Conservation (phyloP, 768 basidiomycete genomes). For the Daedalea quercina region DNA sequence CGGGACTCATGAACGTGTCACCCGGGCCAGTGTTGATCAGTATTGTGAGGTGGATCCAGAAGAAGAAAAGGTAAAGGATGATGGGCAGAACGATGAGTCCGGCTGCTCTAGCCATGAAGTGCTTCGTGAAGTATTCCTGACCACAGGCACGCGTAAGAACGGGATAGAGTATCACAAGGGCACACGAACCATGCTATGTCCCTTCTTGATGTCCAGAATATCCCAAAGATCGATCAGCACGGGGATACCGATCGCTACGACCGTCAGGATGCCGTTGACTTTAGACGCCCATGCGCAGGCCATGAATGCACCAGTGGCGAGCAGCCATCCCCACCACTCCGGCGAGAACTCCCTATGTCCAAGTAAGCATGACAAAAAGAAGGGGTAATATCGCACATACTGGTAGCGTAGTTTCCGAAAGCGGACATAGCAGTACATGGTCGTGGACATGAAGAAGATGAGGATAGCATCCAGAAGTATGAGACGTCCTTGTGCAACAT, state of each 20-base stretch:
- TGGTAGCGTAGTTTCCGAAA: slow-evolving; percentile 92
- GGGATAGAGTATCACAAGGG: background rate
- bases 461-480: slow-evolving; percentile 92
- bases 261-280: slow-evolving; percentile 93
- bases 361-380: background rate
- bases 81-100: slow-evolving; percentile 88
- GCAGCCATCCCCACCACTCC: slow-evolving; percentile 94
- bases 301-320: slow-evolving; percentile 87
- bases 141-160: background rate
- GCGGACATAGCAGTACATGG: slow-evolving; percentile 87
- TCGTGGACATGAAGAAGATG: slow-evolving; percentile 93
- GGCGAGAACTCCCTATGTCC: slow-evolving; percentile 69
- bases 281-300: slow-evolving; percentile 97
- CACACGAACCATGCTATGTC: slow-evolving; percentile 62
- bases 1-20: slow-evolving; percentile 95
- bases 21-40: slow-evolving; percentile 87
- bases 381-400: slow-evolving; percentile 33
- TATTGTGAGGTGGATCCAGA: slow-evolving; percentile 91
- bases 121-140: slow-evolving; percentile 84
- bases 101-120: slow-evolving; percentile 79
- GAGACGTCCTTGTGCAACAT: slow-evolving; percentile 91
- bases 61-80: slow-evolving; percentile 88
- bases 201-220: slow-evolving; percentile 78
- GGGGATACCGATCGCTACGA: slow-evolving; percentile 81
- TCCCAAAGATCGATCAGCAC: slow-evolving; percentile 95